These are phyloP conservation scores for Barnettozyma botsteinii DNA, from an alignment of 805 yeast genomes.

Conservation along the genomic window DNA sequence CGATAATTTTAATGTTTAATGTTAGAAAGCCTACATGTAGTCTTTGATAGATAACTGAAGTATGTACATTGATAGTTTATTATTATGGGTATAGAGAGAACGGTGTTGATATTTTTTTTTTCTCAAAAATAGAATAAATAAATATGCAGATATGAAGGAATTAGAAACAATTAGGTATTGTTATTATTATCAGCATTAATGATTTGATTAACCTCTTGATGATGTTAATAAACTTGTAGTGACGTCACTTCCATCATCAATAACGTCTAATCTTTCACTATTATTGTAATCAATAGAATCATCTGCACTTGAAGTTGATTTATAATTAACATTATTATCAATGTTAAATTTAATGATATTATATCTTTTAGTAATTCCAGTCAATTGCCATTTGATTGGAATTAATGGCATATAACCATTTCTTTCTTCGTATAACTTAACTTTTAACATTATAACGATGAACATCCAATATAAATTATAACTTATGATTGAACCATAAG, in stretches of 20 bases:
- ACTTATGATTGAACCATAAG: conserved; percentile 77
- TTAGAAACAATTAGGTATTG: too few species aligned
- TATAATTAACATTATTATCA: conserved; percentile 30
- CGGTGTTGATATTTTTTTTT: too few species aligned
- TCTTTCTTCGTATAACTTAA: conserved; percentile 49
- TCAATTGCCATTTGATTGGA: conserved; percentile 60
- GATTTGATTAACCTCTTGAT: conserved; percentile 7
- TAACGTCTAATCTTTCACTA: conserved; percentile 3
- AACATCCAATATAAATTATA: conserved; percentile 70
- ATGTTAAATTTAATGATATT: conserved; percentile 28
- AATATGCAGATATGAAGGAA: too few species aligned
- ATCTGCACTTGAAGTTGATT: conserved; percentile 5
- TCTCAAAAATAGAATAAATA: not conserved
- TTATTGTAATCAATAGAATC: conserved; percentile 6
- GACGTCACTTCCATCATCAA: conserved; percentile 16
- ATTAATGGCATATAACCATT: conserved; percentile 55
- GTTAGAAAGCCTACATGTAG: not conserved
- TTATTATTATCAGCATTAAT: not conserved
- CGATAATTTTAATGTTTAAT: conserved; percentile 1
- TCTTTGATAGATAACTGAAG: too few species aligned
- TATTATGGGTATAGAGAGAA: too few species aligned
- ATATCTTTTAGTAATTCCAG: conserved; percentile 39
- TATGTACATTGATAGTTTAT: too few species aligned
- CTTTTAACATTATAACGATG: conserved; percentile 38
- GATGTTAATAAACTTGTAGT: conserved; percentile 17